Base-by-base conservation (phyloP, 2,329 filamentous ascomycete genomes). In the Scedosporium aurantiacum region DNA sequence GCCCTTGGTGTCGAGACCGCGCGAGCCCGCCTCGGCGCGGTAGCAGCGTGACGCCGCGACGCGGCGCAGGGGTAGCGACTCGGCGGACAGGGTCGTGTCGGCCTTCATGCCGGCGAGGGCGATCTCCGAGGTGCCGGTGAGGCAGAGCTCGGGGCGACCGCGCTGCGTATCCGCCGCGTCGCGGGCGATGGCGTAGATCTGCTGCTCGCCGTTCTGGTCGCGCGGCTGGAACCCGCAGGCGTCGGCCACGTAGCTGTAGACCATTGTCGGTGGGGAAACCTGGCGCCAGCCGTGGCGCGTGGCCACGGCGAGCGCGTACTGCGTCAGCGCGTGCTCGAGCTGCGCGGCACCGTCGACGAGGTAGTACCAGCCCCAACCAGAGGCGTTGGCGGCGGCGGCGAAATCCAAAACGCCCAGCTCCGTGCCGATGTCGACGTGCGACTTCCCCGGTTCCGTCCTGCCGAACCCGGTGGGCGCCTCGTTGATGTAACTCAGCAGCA, bases 331-430 rank as follows among this genome's bases (percentile, higher is more conserved):
- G 71, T 97, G 93, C 75, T 99, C 94, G n/a, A 99, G 82, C 72
- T 94, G 84, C 0, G 92, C 92, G 7, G 86, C 94, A 69, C 96
- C 92, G 70, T 93, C 90, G n/a, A 90, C 79, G 10, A 99, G 84
- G 74, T 91, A 97, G 76, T 99, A 99, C 90, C 91, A 99, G 1
- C 94, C 94, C 93, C 93, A 99, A 43, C 94, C 94, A 3, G 88
- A 90, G 1, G 90, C 87, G n/a, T 83, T 85, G 1, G 87, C 87
- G 4, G 91, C 91, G 63, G 82, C 86, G 4, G 88, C 79, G 70
- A 99, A 97, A 75, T 99, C 93, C 59, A 99, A 79, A n/a, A 99
- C 81, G 40, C 87, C 86, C n/a, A 99, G 82, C 69, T 91, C 84
- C 4, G 85, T 80, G 37, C 94, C 94, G 67, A 99, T 93, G 66